Evolutionary conservation across 169 alveolate species (phyloP), one percentile per base, ranked within the genome.

Genomic region (Fabrea salina): DNA sequence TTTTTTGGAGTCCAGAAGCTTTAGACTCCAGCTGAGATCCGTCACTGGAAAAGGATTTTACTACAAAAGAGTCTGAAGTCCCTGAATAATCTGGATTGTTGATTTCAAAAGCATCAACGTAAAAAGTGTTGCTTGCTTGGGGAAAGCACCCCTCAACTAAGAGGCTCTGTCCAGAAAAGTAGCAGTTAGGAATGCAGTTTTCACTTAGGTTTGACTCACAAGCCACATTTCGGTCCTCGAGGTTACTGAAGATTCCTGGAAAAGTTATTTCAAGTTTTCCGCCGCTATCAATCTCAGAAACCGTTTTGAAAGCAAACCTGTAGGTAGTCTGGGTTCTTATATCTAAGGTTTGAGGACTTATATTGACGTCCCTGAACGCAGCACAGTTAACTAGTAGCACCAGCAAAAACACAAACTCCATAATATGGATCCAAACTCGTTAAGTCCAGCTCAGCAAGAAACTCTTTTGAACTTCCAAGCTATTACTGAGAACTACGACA

Each of bases 391-490:
- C n/a, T n/a, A n/a, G n/a, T n/a, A n/a, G n/a, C n/a, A n/a, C n/a
- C n/a, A n/a, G n/a, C n/a, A n/a, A n/a, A n/a, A n/a, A n/a, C n/a
- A n/a, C n/a, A n/a, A n/a, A n/a, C n/a, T n/a, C n/a, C n/a, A n/a
- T n/a, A n/a, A n/a, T n/a, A n/a, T n/a, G n/a, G n/a, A n/a, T n/a
- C n/a, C n/a, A n/a, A n/a, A n/a, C n/a, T n/a, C n/a, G n/a, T n/a
- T n/a, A n/a, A n/a, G n/a, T n/a, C n/a, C n/a, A n/a, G n/a, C n/a
- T n/a, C 71, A 58, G 71, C 35, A 58, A 58, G 71, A 58, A 58
- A 43, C 71, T 0, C n/a, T 58, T 27, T 30, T 32, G 16, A 58
- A 58, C 35, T 58, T 58, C 33, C 71, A 58, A 58, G 71, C 71
- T 7, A 58, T 58, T 30, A 58, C 71, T 32, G 71, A 58, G 4